phyloP scores from a whole-genome alignment of 345 rosid genomes.

The Eucalyptus leucophloia region DNA sequence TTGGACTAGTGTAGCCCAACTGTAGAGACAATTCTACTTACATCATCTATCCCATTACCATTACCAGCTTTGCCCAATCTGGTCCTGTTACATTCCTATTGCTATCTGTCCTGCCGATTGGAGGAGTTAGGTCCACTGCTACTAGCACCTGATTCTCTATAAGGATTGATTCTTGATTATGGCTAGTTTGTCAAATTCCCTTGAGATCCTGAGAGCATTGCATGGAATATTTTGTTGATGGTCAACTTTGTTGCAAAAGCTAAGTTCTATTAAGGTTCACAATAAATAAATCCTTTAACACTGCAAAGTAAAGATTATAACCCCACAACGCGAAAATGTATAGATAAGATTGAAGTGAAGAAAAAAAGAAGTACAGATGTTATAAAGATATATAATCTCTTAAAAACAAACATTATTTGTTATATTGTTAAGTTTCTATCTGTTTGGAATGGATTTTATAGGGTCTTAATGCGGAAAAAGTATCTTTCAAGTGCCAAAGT shows the following conservation, averaged over 20 bases:
- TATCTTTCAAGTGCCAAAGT: accelerated
- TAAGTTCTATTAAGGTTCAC: neutral
- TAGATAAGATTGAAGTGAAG: neutral
- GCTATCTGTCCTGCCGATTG: neutral
- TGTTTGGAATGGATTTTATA: neutral
- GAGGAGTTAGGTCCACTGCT: too few relatives aligned
- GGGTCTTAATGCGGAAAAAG: too few relatives aligned
- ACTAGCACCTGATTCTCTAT: neutral
- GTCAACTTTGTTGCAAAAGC: neutral
- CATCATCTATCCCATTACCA: neutral
- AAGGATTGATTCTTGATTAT: neutral
- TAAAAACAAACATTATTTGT: too few relatives aligned
- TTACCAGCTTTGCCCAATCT: neutral
- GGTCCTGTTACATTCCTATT: neutral
- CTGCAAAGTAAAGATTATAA: neutral
- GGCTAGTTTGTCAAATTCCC: neutral
- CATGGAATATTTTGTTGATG: neutral
- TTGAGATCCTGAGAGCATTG: neutral
- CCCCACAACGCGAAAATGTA: neutral
- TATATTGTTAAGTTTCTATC: neutral
- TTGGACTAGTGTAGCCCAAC: neutral
- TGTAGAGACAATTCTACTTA: neutral
- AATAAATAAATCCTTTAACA: neutral
- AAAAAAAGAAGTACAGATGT: too few relatives aligned
- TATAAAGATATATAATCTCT: neutral